Conservation (phyloP, 805 yeast species). For the Diddensiella santjacobensis region DNA sequence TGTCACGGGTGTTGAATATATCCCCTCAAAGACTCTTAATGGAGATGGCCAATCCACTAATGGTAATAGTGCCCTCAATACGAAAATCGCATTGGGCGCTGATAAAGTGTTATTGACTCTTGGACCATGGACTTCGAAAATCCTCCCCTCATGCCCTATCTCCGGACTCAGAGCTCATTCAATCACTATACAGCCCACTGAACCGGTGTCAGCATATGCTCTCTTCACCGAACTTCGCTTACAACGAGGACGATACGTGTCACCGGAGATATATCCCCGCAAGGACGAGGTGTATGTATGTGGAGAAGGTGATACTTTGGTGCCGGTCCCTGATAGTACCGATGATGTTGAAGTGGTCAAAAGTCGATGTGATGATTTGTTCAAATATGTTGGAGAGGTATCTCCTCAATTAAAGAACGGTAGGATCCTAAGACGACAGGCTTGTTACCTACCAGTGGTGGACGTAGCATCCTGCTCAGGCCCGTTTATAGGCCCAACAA, state of each 20-base stretch:
- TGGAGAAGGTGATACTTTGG: constrained; percentile 93
- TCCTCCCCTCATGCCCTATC: constrained; percentile 89
- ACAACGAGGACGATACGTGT: constrained; percentile 51
- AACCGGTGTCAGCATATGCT: constrained; percentile 86
- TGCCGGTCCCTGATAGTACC: constrained; percentile 88
- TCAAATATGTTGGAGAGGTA: constrained; percentile 72
- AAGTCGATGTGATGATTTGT: constrained; percentile 84
- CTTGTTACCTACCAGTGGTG: constrained; percentile 91
- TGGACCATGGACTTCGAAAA: constrained; percentile 96
- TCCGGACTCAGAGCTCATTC: constrained; percentile 94
- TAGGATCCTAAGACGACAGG: constrained; percentile 76
- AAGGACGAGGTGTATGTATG: constrained; percentile 94
- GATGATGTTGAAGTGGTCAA: constrained; percentile 88
- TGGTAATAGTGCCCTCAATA: not conserved
- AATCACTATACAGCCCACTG: constrained; percentile 79
- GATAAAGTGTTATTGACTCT: constrained; percentile 80
- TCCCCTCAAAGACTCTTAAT: constrained; percentile 33
- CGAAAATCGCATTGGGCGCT: constrained; percentile 42
- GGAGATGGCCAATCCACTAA: constrained; percentile 34
- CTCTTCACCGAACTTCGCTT: constrained; percentile 85
- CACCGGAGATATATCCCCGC: constrained; percentile 94
- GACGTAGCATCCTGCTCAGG: constrained; percentile 92
- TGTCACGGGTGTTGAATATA: constrained; percentile 69
- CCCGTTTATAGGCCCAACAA: constrained; percentile 91
- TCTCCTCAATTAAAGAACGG: constrained; percentile 70